Evolutionary conservation across 495 filamentous ascomycete species (phyloP).

Genomic region (Trichoderma parareesei): DNA sequence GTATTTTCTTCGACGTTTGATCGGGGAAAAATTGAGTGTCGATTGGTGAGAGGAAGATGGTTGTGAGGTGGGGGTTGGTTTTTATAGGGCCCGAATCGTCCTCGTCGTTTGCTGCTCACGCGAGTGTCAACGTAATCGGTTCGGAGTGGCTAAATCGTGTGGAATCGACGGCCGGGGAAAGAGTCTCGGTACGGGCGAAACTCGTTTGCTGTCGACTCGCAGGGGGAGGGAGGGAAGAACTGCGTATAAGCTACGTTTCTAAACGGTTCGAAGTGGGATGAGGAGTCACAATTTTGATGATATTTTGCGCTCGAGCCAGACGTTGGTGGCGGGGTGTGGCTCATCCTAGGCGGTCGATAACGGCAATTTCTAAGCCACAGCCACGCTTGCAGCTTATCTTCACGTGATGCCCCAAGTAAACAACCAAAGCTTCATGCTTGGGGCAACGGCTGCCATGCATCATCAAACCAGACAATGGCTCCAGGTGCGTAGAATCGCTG

Average conservation of each 20-base stretch:
- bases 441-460: not conserved
- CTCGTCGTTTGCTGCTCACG: not conserved
- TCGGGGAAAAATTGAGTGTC: not conserved
- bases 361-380: constrained; percentile 7
- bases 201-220: not conserved
- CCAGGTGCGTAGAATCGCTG: constrained; percentile 16
- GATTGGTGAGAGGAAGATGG: constrained; percentile 1
- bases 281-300: constrained; percentile 15
- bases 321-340: constrained; percentile 11
- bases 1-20: constrained; percentile 3
- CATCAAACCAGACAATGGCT: constrained; percentile 17
- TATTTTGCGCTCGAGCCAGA: constrained; percentile 8
- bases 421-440: constrained; percentile 1
- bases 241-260: constrained; percentile 1
- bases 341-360: not conserved
- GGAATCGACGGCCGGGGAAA: not conserved
- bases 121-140: not conserved
- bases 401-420: constrained; percentile 10
- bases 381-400: not conserved
- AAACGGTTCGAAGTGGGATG: constrained; percentile 7
- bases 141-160: not conserved
- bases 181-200: not conserved
- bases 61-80: constrained; percentile 5
- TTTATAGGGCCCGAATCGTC: not conserved
- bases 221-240: not conserved